Evolutionary conservation across 2,329 filamentous ascomycete genomes (phyloP).

Genomic region (Beauveria scarabaeidicola): DNA sequence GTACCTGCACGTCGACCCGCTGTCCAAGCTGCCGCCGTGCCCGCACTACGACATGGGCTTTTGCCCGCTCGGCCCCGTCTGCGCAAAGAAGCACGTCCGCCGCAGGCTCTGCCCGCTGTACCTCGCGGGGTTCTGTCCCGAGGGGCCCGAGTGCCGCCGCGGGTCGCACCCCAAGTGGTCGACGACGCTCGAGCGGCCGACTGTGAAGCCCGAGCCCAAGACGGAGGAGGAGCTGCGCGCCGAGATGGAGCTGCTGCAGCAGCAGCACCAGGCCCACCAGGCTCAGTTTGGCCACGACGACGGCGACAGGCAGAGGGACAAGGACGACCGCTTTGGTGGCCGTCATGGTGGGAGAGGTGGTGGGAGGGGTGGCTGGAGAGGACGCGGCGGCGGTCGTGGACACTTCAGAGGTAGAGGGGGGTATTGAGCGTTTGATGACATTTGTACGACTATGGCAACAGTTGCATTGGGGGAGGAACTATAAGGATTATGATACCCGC

Average conservation of each 20-base stretch:
- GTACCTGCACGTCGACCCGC: constrained; percentile 81
- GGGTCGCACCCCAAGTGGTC: constrained; percentile 80
- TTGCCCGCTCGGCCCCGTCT: constrained; percentile 80
- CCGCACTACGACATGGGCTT: constrained; percentile 93
- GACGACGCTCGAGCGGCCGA: constrained; percentile 65
- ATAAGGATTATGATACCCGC: constrained; percentile 4
- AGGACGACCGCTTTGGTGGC: constrained; percentile 20
- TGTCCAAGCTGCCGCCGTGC: constrained; percentile 69
- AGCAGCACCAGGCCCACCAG: constrained; percentile 27
- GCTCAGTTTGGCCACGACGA: constrained; percentile 24
- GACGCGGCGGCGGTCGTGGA: constrained; percentile 20
- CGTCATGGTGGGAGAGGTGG: constrained; percentile 23
- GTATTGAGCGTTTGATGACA: constrained; percentile 13
- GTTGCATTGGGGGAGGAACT: not conserved
- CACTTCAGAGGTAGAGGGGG: constrained; percentile 29
- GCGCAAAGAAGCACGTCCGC: constrained; percentile 81
- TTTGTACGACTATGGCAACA: not conserved
- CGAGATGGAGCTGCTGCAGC: constrained; percentile 28
- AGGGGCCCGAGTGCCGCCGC: constrained; percentile 64
- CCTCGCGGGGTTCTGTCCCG: constrained; percentile 88
- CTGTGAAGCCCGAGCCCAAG: constrained; percentile 54
- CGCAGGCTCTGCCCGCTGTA: constrained; percentile 77
- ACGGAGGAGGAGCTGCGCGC: constrained; percentile 39
- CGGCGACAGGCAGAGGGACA: constrained; percentile 22
- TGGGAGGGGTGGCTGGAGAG: constrained; percentile 31